Evolutionary conservation across 2,329 filamentous ascomycete genomes (phyloP).

Genomic region (Aspergillus sp.): DNA sequence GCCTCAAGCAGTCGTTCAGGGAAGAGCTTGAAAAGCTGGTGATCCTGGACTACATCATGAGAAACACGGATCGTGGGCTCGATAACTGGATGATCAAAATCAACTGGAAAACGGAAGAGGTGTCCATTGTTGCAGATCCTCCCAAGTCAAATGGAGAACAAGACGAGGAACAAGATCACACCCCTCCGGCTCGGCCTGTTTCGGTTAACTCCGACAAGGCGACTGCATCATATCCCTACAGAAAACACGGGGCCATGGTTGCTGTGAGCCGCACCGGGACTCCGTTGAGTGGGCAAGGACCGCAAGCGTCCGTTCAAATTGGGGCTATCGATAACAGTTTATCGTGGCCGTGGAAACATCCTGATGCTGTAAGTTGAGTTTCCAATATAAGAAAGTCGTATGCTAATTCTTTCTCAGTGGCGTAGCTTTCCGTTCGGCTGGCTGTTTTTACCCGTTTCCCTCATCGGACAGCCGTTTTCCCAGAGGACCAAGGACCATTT

Average conservation of each 20-base stretch:
- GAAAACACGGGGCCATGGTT: slow-evolving; percentile 74
- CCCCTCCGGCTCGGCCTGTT: slow-evolving; percentile 53
- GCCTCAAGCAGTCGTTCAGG: slow-evolving; percentile 79
- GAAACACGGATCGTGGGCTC: slow-evolving; percentile 89
- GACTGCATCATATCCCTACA: slow-evolving; percentile 56
- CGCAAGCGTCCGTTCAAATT: slow-evolving; percentile 57
- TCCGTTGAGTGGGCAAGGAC: slow-evolving; percentile 36
- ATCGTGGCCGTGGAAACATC: slow-evolving; percentile 98
- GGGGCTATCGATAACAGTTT: slow-evolving; percentile 96
- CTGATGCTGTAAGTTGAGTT: slow-evolving; percentile 59
- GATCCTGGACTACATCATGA: slow-evolving; percentile 97
- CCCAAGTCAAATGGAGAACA: slow-evolving; percentile 52
- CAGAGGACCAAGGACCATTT: slow-evolving; percentile 91
- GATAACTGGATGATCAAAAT: slow-evolving; percentile 99
- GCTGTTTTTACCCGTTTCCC: slow-evolving; percentile 91
- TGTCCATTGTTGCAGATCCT: slow-evolving; percentile 78
- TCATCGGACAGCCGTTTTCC: slow-evolving; percentile 93
- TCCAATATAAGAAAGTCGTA: too few species aligned
- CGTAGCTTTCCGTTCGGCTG: slow-evolving; percentile 94
- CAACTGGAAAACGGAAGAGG: slow-evolving; percentile 71
- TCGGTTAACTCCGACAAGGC: slow-evolving; percentile 39
- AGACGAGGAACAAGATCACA: slow-evolving; percentile 37
- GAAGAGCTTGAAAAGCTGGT: slow-evolving; percentile 96
- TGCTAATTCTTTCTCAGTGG: slow-evolving; percentile 40
- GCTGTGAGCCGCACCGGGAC: slow-evolving; percentile 52